A percentile compares a stretch with the other conserved stretches of the same genome.
These are phyloP conservation scores for Musa acuminata DNA, from an alignment of 176 grass and related monocot genomes.

Conservation along the genomic window DNA sequence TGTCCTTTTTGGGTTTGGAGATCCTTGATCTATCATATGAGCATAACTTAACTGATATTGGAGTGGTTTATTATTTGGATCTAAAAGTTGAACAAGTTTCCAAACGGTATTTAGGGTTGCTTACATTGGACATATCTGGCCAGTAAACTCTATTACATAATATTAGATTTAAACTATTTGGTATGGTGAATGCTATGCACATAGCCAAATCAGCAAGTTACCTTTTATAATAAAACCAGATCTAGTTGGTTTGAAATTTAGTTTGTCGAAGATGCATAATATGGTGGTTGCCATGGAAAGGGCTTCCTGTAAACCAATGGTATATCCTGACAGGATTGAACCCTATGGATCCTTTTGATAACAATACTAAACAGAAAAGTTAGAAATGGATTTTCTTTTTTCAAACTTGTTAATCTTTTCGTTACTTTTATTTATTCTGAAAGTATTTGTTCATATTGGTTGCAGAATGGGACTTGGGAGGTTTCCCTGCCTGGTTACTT, in stretches of 20 bases:
- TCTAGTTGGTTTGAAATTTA: neutral
- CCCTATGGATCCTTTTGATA: neutral
- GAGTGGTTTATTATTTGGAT: too few species aligned
- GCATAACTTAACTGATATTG: too few species aligned
- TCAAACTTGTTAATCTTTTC: neutral
- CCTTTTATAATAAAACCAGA: neutral
- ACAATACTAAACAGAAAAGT: neutral
- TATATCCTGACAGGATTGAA: neutral
- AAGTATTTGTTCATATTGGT: slow-evolving; percentile 13
- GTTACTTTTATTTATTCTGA: neutral
- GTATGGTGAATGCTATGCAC: neutral
- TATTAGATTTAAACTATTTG: neutral
- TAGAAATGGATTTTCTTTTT: neutral
- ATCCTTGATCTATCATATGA: neutral
- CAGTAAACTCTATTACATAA: neutral
- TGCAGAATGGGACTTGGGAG: slow-evolving; percentile 95
- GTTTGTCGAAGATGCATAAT: too few species aligned
- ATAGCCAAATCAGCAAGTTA: neutral
- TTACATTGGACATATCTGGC: neutral
- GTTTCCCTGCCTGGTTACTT: slow-evolving; percentile 93
- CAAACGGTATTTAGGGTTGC: neutral
- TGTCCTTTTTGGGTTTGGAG: neutral
- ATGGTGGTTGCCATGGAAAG: too few species aligned
- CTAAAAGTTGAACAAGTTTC: too few species aligned
- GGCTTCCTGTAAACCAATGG: too few species aligned